These are phyloP conservation scores for Spirogloea muscicola DNA, from an alignment of 139 green algal species.

Conservation along the genomic window DNA sequence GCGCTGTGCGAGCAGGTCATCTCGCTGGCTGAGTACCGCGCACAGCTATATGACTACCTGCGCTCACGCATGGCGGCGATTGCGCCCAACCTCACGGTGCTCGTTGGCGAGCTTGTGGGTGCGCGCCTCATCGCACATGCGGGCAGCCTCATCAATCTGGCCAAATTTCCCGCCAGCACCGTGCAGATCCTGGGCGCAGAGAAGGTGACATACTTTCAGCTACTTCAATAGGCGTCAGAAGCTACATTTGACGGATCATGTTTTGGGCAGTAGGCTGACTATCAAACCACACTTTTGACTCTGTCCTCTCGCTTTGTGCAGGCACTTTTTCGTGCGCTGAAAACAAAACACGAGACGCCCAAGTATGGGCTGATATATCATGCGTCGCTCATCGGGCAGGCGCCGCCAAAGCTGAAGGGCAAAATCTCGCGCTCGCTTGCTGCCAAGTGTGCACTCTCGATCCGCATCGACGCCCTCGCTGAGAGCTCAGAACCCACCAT, in stretches of 20 bases:
- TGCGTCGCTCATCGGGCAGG: constrained; percentile 87
- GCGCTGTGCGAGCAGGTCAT: constrained; percentile 92
- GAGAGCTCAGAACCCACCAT: constrained; percentile 78
- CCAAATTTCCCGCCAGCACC: constrained; percentile 91
- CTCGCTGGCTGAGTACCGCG: constrained; percentile 89
- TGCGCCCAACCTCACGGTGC: constrained; percentile 94
- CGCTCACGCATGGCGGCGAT: constrained; percentile 88
- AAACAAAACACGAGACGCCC: constrained; percentile 97
- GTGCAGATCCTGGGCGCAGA: constrained; percentile 97
- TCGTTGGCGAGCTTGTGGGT: constrained; percentile 98
- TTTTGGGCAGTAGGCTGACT: too few species aligned
- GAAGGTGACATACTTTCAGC: constrained; percentile 66
- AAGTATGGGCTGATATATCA: constrained; percentile 99
- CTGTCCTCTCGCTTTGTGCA: background rate
- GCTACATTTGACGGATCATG: too few species aligned
- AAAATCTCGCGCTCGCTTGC: constrained; percentile 95
- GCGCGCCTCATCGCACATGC: constrained; percentile 95
- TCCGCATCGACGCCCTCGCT: constrained; percentile 88
- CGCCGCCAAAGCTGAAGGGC: constrained; percentile 88
- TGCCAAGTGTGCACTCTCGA: constrained; percentile 79
- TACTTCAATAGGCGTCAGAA: too few species aligned
- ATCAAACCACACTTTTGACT: too few species aligned
- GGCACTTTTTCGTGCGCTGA: constrained; percentile 55
- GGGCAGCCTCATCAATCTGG: constrained; percentile 89
- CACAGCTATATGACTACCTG: constrained; percentile 95